A percentile compares a stretch with the other conserved stretches of the same genome.
phyloP scores from a whole-genome alignment of 73 alveolate genomes.

The Tetrahymena elliotti region DNA sequence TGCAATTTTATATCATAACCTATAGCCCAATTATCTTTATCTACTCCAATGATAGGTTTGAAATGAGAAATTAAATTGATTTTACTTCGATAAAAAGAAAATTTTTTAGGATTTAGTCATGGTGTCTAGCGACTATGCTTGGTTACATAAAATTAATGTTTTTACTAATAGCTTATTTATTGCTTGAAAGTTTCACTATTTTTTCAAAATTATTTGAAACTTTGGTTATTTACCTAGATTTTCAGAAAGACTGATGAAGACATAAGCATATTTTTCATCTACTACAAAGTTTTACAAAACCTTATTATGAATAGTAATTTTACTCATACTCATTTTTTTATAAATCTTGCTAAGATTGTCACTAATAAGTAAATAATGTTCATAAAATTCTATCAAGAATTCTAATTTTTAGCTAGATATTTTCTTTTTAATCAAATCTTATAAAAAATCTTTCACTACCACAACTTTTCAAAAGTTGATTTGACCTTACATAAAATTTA shows the following conservation, averaged over 20 bases:
- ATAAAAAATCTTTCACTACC: neutral
- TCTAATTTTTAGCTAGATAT: neutral
- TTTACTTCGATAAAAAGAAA: neutral
- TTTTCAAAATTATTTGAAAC: neutral
- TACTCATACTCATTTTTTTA: neutral
- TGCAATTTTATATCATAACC: neutral
- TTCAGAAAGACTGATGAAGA: neutral
- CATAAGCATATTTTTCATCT: neutral
- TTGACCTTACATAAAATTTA: neutral
- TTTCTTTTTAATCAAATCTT: neutral
- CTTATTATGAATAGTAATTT: neutral
- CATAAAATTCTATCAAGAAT: neutral
- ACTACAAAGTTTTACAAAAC: neutral
- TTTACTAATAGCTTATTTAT: neutral
- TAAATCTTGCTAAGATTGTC: neutral
- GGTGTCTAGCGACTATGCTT: neutral
- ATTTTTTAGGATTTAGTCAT: neutral
- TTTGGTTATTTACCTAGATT: neutral
- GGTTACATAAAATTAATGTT: neutral
- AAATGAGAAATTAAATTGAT: neutral
- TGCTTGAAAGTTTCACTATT: neutral
- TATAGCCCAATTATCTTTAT: neutral
- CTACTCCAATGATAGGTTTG: neutral
- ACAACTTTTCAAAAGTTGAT: neutral
- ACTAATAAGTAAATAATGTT: neutral